phyloP scores from a whole-genome alignment of 2,329 filamentous ascomycete genomes.

The Bertia moriformis region DNA sequence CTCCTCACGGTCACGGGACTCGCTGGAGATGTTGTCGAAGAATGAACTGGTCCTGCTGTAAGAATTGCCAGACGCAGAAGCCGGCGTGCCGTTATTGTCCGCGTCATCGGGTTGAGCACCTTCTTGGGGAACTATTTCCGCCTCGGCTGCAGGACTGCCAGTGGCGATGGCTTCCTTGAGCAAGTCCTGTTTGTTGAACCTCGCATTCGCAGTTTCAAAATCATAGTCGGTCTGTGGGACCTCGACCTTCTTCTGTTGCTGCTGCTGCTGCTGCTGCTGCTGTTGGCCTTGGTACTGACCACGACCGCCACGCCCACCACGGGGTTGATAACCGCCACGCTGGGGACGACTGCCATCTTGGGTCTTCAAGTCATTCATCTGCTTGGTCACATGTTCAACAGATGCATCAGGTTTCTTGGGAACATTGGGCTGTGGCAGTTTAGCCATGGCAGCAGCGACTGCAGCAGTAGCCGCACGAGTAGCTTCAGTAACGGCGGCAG shows the following conservation, averaged over 20 bases:
- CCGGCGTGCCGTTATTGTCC: conserved; percentile 17
- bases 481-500: conserved; percentile 25
- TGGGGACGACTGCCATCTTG: conserved; percentile 4
- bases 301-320: conserved; percentile 22
- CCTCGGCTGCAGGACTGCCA: conserved; percentile 50
- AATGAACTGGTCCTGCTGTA: conserved; percentile 88
- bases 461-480: conserved; percentile 30
- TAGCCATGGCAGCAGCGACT: conserved; percentile 33
- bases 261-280: conserved; percentile 18
- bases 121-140: conserved; percentile 17
- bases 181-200: conserved; percentile 60
- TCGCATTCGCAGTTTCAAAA: conserved; percentile 51
- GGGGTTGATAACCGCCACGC: background rate
- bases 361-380: conserved; percentile 18
- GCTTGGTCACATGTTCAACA: conserved; percentile 15
- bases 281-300: too few species aligned
- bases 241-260: conserved; percentile 38
- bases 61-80: conserved; percentile 26
- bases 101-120: conserved; percentile 22
- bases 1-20: conserved; percentile 76
- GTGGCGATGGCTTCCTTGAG: conserved; percentile 76
- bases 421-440: conserved; percentile 15
- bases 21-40: conserved; percentile 96
- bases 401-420: conserved; percentile 10
- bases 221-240: conserved; percentile 54